These are phyloP conservation scores for Chalciporus piperatus DNA, from an alignment of 768 basidiomycete species.

Conservation along the genomic window DNA sequence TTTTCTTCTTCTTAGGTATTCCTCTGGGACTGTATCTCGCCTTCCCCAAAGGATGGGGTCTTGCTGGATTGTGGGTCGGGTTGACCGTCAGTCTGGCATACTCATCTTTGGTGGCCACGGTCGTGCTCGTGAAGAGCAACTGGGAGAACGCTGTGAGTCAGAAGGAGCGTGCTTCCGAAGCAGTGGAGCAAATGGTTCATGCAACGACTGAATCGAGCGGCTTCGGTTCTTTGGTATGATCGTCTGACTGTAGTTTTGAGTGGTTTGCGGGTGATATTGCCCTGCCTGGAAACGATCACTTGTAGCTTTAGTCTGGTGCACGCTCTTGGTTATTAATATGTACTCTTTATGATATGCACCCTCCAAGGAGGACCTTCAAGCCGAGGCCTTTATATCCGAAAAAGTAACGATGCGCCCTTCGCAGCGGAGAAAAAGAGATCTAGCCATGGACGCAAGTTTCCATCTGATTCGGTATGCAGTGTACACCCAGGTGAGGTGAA, in stretches of 20 bases:
- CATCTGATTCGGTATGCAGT: slow-evolving; percentile 12
- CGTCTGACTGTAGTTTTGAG: not conserved
- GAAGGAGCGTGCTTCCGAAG: not conserved
- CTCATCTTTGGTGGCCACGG: slow-evolving; percentile 16
- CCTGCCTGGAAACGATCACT: too few relatives aligned
- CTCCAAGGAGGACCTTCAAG: too few relatives aligned
- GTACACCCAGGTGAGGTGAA: slow-evolving; percentile 16
- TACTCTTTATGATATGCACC: not conserved
- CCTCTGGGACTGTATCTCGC: slow-evolving; percentile 27
- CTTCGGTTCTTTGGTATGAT: not conserved
- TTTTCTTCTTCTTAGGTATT: slow-evolving; percentile 30
- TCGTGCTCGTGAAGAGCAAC: slow-evolving; percentile 17
- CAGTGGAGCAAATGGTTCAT: not conserved
- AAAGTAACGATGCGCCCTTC: not conserved
- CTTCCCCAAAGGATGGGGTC: slow-evolving; percentile 19
- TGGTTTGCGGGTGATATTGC: too few relatives aligned
- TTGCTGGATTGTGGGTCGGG: slow-evolving; percentile 24
- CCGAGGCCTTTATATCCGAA: too few relatives aligned
- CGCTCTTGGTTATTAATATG: not conserved
- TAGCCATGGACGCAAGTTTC: slow-evolving; percentile 1
- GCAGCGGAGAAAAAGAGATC: not conserved
- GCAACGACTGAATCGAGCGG: not conserved
- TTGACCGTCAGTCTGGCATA: slow-evolving; percentile 21
- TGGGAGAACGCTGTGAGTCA: slow-evolving; percentile 11
- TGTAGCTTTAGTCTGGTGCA: too few relatives aligned